Percentiles rank a stretch among this genome's conserved stretches.
Conservation (phyloP, 192 early-diverging fungal genomes). For the Geranomyces variabilis region DNA sequence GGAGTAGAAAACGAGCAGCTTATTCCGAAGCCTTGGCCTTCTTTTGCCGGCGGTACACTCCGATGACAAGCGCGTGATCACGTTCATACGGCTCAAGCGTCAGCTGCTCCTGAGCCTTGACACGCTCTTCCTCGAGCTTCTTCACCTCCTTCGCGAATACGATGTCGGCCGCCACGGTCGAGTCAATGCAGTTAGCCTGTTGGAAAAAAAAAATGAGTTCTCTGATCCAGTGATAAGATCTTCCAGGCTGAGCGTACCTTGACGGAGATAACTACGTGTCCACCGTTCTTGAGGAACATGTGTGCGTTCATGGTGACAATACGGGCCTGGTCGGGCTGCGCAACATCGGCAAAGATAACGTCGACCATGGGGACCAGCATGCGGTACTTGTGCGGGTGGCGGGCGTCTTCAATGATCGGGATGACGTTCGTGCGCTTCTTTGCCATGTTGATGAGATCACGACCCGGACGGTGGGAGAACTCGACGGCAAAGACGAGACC, state of each 20-base stretch:
- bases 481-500: constrained; percentile 99
- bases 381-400: constrained; percentile 99
- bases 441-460: constrained; percentile 99
- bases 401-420: constrained; percentile 99
- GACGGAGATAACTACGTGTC: constrained; percentile 98
- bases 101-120: constrained; percentile 94
- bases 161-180: constrained; percentile 92
- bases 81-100: constrained; percentile 98
- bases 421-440: constrained; percentile 99
- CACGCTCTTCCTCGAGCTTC: constrained; percentile 86
- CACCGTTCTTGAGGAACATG: constrained; percentile 95
- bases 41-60: constrained; percentile 70
- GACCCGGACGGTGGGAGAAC: constrained; percentile 98
- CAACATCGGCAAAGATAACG: constrained; percentile 98
- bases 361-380: constrained; percentile 99
- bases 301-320: constrained; percentile 97
- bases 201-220: constrained; percentile 14
- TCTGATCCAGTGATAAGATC: background rate
- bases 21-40: constrained; percentile 43
- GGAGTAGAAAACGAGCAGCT: background rate
- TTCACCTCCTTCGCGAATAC: constrained; percentile 98
- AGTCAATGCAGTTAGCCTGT: constrained; percentile 98
- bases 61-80: constrained; percentile 97
- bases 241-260: constrained; percentile 57
- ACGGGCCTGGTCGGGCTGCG: constrained; percentile 99